A percentile compares a stretch with the other conserved stretches of the same genome.
phyloP scores from a whole-genome alignment of 1,139 yeast genomes.

The Trichomonascaceae sp. region DNA sequence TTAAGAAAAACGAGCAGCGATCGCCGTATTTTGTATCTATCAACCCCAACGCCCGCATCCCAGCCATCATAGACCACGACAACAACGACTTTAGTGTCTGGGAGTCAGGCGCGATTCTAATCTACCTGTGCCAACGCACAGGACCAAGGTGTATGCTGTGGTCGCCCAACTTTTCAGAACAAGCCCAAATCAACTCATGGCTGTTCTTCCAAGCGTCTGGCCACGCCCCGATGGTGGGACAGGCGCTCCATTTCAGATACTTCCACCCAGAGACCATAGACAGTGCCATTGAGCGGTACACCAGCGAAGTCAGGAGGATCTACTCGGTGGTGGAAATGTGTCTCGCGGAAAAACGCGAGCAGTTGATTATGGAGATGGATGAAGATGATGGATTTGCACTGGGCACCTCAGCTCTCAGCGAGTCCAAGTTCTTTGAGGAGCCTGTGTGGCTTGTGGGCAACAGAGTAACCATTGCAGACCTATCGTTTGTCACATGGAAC shows the following conservation, averaged over 20 bases:
- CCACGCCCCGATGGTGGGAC: constrained; percentile 97
- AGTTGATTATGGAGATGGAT: constrained; percentile 79
- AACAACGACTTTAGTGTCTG: constrained; percentile 71
- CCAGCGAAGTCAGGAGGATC: constrained; percentile 86
- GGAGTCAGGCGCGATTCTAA: constrained; percentile 88
- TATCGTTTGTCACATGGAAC: constrained; percentile 93
- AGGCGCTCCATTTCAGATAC: constrained; percentile 84
- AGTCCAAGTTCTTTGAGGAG: constrained; percentile 76
- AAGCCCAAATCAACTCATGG: constrained; percentile 83
- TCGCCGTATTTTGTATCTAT: constrained; percentile 86
- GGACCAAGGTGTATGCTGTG: constrained; percentile 55
- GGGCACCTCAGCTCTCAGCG: constrained; percentile 79
- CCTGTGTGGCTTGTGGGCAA: constrained; percentile 96
- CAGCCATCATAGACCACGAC: constrained; percentile 82
- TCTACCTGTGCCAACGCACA: constrained; percentile 64
- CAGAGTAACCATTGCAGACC: constrained; percentile 78
- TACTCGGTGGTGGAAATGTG: constrained; percentile 95
- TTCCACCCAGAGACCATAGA: constrained; percentile 82
- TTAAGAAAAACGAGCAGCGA: constrained; percentile 77
- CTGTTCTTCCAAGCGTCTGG: constrained; percentile 91
- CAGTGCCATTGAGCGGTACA: constrained; percentile 80
- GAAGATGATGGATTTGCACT: constrained; percentile 68
- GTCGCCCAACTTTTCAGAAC: constrained; percentile 70
- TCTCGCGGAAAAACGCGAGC: constrained; percentile 83
- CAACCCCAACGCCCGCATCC: constrained; percentile 91